phyloP scores from a whole-genome alignment of 2,329 filamentous ascomycete species.

The Claviceps sp. region DNA sequence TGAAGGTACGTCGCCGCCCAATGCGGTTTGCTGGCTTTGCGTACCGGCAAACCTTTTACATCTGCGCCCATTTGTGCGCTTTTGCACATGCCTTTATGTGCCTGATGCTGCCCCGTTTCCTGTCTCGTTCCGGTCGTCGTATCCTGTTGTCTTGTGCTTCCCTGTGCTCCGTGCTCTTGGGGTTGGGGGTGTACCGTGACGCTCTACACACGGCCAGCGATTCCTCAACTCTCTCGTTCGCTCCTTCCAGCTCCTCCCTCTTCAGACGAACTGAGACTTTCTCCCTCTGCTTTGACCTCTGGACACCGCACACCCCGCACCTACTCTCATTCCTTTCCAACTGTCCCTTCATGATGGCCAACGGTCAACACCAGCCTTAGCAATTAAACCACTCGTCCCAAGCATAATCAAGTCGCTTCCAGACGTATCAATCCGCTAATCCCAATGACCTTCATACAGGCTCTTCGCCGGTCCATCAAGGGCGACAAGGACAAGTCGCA shows the following conservation, averaged over 20 bases:
- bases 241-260: constrained; percentile 8
- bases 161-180: background rate
- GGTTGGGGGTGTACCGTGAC: background rate
- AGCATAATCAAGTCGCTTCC: background rate
- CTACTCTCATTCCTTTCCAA: background rate
- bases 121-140: background rate
- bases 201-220: background rate
- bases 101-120: background rate
- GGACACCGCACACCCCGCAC: background rate
- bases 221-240: constrained; percentile 1
- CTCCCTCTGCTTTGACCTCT: background rate
- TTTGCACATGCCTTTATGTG: background rate
- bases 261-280: background rate
- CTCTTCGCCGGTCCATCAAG: constrained; percentile 79
- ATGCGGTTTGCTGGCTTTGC: background rate
- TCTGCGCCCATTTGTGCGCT: background rate
- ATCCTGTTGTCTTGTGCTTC: background rate
- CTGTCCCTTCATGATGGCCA: background rate
- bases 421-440: constrained; percentile 20
- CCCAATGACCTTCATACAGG: constrained; percentile 40
- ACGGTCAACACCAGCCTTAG: background rate
- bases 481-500: constrained; percentile 70
- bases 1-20: constrained; percentile 16
- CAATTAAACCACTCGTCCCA: background rate
- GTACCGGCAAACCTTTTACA: background rate